These are phyloP conservation scores for Collybia sordida DNA, from an alignment of 768 basidiomycete genomes.

Conservation along the genomic window DNA sequence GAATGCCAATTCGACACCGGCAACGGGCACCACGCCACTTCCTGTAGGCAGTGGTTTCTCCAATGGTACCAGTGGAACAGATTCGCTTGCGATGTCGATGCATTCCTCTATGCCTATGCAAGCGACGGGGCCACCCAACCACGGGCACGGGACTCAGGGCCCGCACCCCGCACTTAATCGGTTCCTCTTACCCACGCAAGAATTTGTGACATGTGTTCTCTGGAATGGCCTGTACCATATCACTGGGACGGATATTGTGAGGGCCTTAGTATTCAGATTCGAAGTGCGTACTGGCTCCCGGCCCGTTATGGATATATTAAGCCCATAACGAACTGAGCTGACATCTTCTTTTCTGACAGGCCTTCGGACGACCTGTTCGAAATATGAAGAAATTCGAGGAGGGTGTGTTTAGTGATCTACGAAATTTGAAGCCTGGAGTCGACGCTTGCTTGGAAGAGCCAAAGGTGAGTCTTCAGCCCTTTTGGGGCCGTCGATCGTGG, in stretches of 20 bases:
- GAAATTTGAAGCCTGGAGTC: constrained; percentile 91
- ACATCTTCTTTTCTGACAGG: constrained; percentile 28
- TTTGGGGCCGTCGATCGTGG: too few species aligned
- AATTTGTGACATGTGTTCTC: constrained; percentile 87
- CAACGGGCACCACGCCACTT: constrained; percentile 6
- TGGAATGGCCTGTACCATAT: constrained; percentile 94
- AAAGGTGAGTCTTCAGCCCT: too few species aligned
- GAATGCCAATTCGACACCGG: constrained; percentile 25
- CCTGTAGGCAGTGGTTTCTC: constrained; percentile 4
- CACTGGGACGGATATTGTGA: constrained; percentile 95
- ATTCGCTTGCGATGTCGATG: constrained; percentile 7
- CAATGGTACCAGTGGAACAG: constrained; percentile 3
- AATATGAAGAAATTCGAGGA: constrained; percentile 99
- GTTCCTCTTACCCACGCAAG: constrained; percentile 84
- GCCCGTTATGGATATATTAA: too few species aligned
- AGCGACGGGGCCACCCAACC: constrained; percentile 22
- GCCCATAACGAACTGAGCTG: constrained; percentile 4
- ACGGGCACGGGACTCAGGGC: constrained; percentile 43
- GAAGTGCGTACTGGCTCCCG: constrained; percentile 47
- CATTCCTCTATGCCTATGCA: constrained; percentile 12
- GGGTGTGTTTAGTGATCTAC: constrained; percentile 89
- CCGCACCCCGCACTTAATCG: constrained; percentile 77
- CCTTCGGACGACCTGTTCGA: constrained; percentile 85
- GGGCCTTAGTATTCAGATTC: constrained; percentile 92
- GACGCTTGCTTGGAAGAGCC: constrained; percentile 95